Percentiles rank a stretch among this genome's conserved stretches.
Evolutionary conservation across 140 eudicot species (phyloP).

Genomic region (Erigeron philadelphicus): DNA sequence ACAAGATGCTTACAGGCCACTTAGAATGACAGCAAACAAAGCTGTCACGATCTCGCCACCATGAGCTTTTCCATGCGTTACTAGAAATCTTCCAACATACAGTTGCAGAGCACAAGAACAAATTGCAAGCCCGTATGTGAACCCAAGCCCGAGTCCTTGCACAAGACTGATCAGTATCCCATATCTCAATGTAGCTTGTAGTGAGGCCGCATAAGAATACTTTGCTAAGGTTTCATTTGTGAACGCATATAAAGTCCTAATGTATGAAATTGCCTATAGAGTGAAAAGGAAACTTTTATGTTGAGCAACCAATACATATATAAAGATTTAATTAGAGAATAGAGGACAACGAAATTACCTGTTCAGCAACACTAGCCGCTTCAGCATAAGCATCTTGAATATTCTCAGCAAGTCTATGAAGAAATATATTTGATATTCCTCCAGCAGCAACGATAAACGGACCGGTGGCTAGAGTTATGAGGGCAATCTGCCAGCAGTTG

Average conservation of each 20-base stretch:
- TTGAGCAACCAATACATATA: slow-evolving; percentile 10
- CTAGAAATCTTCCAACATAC: slow-evolving; percentile 81
- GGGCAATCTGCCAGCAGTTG: slow-evolving; percentile 95
- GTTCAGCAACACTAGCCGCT: slow-evolving; percentile 99
- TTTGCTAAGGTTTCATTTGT: slow-evolving; percentile 93
- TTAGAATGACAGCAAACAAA: slow-evolving; percentile 75
- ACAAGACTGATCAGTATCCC: slow-evolving; percentile 93
- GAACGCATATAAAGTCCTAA: slow-evolving; percentile 76
- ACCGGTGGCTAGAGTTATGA: slow-evolving; percentile 81
- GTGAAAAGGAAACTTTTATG: neutral
- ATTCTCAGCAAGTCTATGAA: slow-evolving; percentile 93
- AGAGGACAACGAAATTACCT: slow-evolving; percentile 39
- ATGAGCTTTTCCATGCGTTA: slow-evolving; percentile 59
- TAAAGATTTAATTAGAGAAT: neutral
- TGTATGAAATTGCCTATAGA: slow-evolving; percentile 78
- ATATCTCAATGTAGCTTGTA: slow-evolving; percentile 88
- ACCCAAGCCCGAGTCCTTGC: slow-evolving; percentile 96
- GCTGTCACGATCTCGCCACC: slow-evolving; percentile 93
- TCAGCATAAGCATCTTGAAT: slow-evolving; percentile 98
- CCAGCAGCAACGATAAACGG: slow-evolving; percentile 99
- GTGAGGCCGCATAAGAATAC: slow-evolving; percentile 85
- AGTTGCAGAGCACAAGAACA: slow-evolving; percentile 97
- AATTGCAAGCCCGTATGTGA: slow-evolving; percentile 94
- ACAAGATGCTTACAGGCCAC: slow-evolving; percentile 82
- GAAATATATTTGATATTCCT: slow-evolving; percentile 92